These are phyloP conservation scores for Boletales sp. DNA, from an alignment of 768 basidiomycete genomes.

Conservation along the genomic window DNA sequence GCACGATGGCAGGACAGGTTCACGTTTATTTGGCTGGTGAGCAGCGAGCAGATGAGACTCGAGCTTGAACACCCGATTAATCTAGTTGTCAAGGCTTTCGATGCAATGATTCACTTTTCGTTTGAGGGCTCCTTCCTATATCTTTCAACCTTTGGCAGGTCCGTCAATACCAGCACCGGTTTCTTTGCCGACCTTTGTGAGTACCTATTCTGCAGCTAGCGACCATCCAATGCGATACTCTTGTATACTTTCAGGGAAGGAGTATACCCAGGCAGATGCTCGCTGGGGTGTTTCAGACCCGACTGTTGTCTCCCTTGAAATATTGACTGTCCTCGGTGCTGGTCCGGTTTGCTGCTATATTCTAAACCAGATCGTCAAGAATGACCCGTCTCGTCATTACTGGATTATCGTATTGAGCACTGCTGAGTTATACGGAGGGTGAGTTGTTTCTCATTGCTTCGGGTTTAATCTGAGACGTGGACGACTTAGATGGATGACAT, in stretches of 20 bases:
- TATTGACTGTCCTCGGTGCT: slow-evolving; percentile 73
- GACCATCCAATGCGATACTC: background rate
- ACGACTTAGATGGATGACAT: slow-evolving; percentile 72
- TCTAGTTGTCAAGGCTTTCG: slow-evolving; percentile 54
- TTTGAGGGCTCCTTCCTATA: slow-evolving; percentile 82
- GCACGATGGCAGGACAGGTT: slow-evolving; percentile 61
- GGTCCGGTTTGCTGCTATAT: slow-evolving; percentile 75
- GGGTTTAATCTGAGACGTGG: background rate
- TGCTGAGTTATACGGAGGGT: slow-evolving; percentile 78
- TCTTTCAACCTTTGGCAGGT: slow-evolving; percentile 68
- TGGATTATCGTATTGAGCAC: slow-evolving; percentile 80
- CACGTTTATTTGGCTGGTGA: slow-evolving; percentile 78
- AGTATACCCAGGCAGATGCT: slow-evolving; percentile 76
- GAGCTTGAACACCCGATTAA: background rate
- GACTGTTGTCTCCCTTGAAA: slow-evolving; percentile 76
- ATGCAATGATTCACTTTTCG: slow-evolving; percentile 74
- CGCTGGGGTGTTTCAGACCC: slow-evolving; percentile 81
- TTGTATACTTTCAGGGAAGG: slow-evolving; percentile 54
- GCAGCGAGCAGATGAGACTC: slow-evolving; percentile 15
- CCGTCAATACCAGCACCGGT: slow-evolving; percentile 66
- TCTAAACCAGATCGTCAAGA: slow-evolving; percentile 56
- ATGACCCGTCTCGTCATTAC: slow-evolving; percentile 55
- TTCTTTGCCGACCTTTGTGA: slow-evolving; percentile 72
- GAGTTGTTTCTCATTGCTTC: slow-evolving; percentile 11
- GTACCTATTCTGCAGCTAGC: slow-evolving; percentile 19